These are phyloP conservation scores for Arachis stenosperma DNA, from an alignment of 306 rosid genomes.

Conservation along the genomic window DNA sequence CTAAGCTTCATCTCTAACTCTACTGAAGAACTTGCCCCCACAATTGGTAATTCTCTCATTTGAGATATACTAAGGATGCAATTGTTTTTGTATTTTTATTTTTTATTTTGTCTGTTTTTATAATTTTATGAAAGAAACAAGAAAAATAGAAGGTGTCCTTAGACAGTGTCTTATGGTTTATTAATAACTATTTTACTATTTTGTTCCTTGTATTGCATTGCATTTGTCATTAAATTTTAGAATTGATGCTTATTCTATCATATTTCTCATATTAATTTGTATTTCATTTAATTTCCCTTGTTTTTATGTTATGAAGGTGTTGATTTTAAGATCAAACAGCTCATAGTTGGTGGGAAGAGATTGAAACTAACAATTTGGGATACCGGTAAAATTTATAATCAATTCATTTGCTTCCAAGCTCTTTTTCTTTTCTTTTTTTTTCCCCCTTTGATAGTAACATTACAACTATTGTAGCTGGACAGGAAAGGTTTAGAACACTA, in stretches of 20 bases:
- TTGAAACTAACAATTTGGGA: slow-evolving; percentile 98
- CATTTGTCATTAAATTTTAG: no score
- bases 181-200: no score
- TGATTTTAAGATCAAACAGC: slow-evolving; percentile 94
- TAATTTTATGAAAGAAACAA: no score
- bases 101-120: no score
- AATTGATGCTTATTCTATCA: background rate
- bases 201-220: no score
- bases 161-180: no score
- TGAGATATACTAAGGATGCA: background rate
- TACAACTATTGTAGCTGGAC: slow-evolving; percentile 82
- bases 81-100: no score
- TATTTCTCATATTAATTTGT: slow-evolving; percentile 9
- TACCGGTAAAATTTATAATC: slow-evolving; percentile 66
- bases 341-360: slow-evolving; percentile 81
- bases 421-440: background rate
- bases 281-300: slow-evolving; percentile 24
- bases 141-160: no score
- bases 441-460: background rate
- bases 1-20: slow-evolving; percentile 83
- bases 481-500: slow-evolving; percentile 93
- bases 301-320: slow-evolving; percentile 64
- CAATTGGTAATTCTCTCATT: slow-evolving; percentile 68
- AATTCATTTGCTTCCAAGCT: slow-evolving; percentile 10
- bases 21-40: slow-evolving; percentile 67